A percentile compares a stretch with the other conserved stretches of the same genome.
phyloP scores from a whole-genome alignment of 2,329 filamentous ascomycete genomes.

The Xylariomycetidae sp. region DNA sequence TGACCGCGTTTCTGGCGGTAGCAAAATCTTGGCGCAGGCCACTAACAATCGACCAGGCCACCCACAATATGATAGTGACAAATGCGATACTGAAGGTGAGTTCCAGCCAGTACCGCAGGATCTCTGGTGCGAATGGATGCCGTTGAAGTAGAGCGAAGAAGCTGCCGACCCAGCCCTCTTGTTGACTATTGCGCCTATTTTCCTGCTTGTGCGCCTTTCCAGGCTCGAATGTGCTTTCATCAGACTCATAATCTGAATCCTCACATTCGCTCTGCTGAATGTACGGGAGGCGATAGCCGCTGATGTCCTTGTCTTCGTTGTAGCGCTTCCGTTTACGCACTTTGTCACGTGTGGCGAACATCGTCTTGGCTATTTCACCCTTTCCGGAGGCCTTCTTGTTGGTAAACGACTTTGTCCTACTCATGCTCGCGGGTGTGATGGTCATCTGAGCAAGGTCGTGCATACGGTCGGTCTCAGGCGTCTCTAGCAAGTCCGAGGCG shows the following conservation, averaged over 20 bases:
- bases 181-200: conserved; percentile 18
- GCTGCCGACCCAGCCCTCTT: conserved; percentile 35
- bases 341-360: conserved; percentile 35
- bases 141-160: conserved; percentile 50
- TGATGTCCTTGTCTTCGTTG: conserved; percentile 47
- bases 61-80: conserved; percentile 42
- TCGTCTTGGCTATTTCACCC: conserved; percentile 54
- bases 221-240: conserved; percentile 33
- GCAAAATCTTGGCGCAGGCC: conserved; percentile 72
- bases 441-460: conserved; percentile 38
- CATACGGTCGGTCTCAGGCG: conserved; percentile 45
- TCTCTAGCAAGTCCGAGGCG: conserved; percentile 48
- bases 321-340: conserved; percentile 52
- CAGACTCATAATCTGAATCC: conserved; percentile 46
- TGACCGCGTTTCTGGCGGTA: conserved; percentile 64
- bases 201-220: conserved; percentile 16
- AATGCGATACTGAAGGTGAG: conserved; percentile 57
- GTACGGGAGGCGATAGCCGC: conserved; percentile 39
- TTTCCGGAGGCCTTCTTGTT: conserved; percentile 49
- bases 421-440: conserved; percentile 44
- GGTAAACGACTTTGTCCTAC: conserved; percentile 35
- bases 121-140: conserved; percentile 54
- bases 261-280: conserved; percentile 38
- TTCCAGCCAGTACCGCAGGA: conserved; percentile 56
- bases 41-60: conserved; percentile 64